Conservation (phyloP, 129 eudicot genomes). For the Arctium minus region DNA sequence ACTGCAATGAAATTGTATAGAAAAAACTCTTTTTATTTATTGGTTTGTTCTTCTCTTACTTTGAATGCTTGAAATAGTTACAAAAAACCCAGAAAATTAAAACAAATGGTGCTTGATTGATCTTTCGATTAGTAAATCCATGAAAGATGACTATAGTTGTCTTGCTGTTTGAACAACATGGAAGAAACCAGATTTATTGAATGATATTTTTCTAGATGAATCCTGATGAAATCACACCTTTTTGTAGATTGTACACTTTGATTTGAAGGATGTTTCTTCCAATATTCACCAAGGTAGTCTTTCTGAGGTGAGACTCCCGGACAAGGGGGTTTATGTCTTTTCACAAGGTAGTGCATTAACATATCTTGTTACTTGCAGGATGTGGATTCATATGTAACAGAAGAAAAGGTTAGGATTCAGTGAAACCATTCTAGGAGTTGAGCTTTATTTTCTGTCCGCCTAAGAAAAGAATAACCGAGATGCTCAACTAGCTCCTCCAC, state of each 20-base stretch:
- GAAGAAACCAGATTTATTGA: neutral
- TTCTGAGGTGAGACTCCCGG: conserved; percentile 38
- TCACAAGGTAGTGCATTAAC: neutral
- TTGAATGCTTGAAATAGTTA: too few species aligned
- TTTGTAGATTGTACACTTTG: conserved; percentile 52
- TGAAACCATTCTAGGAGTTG: conserved; percentile 64
- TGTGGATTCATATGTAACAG: conserved; percentile 51
- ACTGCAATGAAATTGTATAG: too few species aligned
- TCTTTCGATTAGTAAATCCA: too few species aligned
- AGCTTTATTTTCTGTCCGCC: conserved; percentile 69
- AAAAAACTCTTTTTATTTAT: too few species aligned
- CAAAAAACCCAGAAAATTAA: too few species aligned
- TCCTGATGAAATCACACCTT: neutral
- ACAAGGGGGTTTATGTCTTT: neutral
- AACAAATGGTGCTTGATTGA: too few species aligned
- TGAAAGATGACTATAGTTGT: too few species aligned
- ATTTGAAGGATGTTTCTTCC: conserved; percentile 42
- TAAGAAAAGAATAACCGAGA: conserved; percentile 35
- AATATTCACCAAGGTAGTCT: conserved; percentile 39
- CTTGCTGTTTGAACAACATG: neutral
- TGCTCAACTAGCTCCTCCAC: conserved; percentile 44
- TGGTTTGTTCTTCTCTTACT: too few species aligned
- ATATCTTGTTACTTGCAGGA: conserved; percentile 30
- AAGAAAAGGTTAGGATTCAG: conserved; percentile 71
- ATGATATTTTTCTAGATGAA: neutral